A percentile compares a stretch with the other conserved stretches of the same genome.
Conservation (phyloP, 2,329 filamentous ascomycete species). For the Ophiostoma angusticollis region DNA sequence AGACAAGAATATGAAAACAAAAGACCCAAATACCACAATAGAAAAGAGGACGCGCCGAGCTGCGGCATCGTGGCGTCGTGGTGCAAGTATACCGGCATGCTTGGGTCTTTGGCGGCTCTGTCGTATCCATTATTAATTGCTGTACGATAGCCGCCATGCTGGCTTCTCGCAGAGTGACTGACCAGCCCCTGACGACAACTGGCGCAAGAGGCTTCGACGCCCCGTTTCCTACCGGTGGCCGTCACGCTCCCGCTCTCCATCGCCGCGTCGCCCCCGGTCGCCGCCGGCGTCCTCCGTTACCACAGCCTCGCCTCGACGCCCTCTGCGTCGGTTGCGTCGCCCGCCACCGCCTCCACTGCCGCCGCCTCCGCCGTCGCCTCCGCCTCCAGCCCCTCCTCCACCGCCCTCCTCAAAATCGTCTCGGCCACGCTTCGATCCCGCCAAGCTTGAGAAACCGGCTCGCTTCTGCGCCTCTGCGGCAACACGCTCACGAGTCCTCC, state of each 20-base stretch:
- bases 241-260: conserved; percentile 44
- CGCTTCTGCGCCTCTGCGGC: conserved; percentile 50
- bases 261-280: conserved; percentile 40
- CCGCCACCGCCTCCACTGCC: conserved; percentile 6
- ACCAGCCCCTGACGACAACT: too few relatives aligned
- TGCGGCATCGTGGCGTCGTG: too few relatives aligned
- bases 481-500: conserved; percentile 50
- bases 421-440: conserved; percentile 37
- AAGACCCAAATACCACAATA: neutral
- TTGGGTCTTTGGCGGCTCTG: too few relatives aligned
- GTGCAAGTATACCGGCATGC: too few relatives aligned
- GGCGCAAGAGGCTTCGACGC: neutral
- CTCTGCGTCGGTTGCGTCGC: conserved; percentile 31
- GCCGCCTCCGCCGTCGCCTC: conserved; percentile 24
- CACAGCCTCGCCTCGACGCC: conserved; percentile 36
- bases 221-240: conserved; percentile 5
- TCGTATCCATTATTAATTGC: too few relatives aligned
- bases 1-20: neutral
- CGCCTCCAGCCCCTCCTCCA: conserved; percentile 32
- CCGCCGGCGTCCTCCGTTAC: conserved; percentile 37
- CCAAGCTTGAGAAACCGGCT: conserved; percentile 39
- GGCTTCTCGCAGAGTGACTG: too few relatives aligned
- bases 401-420: conserved; percentile 33
- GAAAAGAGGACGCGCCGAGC: too few relatives aligned
- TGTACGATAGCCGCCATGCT: too few relatives aligned